Base-by-base conservation (phyloP, 306 rosid genomes). In the Quercus robur region DNA sequence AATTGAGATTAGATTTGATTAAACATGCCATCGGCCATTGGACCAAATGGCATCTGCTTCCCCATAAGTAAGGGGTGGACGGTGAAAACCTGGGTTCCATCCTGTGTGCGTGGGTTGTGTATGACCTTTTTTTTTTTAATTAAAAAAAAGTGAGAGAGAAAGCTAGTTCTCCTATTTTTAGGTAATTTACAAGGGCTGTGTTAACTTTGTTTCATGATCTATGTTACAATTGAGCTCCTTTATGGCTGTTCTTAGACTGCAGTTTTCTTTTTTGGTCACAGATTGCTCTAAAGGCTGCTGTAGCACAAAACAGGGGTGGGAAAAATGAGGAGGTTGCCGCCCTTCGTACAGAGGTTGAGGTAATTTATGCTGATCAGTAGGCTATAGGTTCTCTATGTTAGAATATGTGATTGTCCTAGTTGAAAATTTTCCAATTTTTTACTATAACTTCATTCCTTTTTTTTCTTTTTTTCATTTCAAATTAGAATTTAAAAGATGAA, bases 281-380 rank as follows among this genome's bases (percentile, higher is more conserved):
- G 99, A 97, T 94, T 90, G 98, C 97, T 83, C 92, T 96, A 69
- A 86, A 88, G 76, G 99, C 97, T 93, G 99, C 98, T 57, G 84
- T 97, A 62, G 84, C 84, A 78, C 98, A 92, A 88, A 87, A 88
- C 64, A 87, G 81, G 83, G 91, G 77, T 82, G 97, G 95, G 75
- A 93, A 91, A 84, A 86, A 90, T 59, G 96, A 89, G 70, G 97
- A 96, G 81, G 83, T 91, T 33, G 57, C 88, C 13, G 88, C 93
- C 77, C 97, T 96, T 84, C 97, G 87, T 44, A 89, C 84, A 21
- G 99, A 96, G 82, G 78, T 96, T 62, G 90, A 93, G 97, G 99
- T 96, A 88, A 70, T 15, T 49, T 62, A 69, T 61, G 70, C 33
- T 72, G 38, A 28, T 61, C 56, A 56, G 18, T 18, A 31, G 11